These are phyloP conservation scores for Ramalina peruviana DNA, from an alignment of 495 filamentous ascomycete species.

Conservation along the genomic window DNA sequence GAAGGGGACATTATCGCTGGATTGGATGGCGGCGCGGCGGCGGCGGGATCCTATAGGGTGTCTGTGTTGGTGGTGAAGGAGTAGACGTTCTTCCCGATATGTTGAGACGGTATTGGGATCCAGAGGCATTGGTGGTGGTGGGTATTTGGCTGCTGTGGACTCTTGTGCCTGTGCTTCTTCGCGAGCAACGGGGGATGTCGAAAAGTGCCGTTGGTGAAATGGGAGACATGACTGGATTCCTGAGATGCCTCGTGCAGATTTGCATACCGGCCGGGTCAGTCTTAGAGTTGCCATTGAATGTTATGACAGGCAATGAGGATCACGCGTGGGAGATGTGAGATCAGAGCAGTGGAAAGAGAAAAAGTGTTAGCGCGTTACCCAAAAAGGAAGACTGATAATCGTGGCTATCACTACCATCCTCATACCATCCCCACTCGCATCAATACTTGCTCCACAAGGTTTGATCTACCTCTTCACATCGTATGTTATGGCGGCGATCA, in stretches of 20 bases:
- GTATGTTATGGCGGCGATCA: neutral
- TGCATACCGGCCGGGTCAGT: neutral
- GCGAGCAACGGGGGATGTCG: neutral
- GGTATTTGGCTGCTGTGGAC: neutral
- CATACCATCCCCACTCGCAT: too few relatives aligned
- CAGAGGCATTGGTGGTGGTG: slow-evolving; percentile 1
- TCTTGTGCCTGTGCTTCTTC: neutral
- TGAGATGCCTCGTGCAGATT: neutral
- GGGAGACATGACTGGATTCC: neutral
- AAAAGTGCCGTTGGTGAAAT: neutral
- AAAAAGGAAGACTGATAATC: too few relatives aligned
- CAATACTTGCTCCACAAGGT: too few relatives aligned
- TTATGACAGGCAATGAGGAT: too few relatives aligned
- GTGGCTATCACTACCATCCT: too few relatives aligned
- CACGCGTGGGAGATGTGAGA: too few relatives aligned
- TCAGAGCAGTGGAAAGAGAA: too few relatives aligned
- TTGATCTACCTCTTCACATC: too few relatives aligned
- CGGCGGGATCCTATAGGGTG: slow-evolving; percentile 65
- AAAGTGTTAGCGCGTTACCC: too few relatives aligned
- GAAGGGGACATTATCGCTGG: slow-evolving; percentile 65
- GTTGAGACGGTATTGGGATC: slow-evolving; percentile 39
- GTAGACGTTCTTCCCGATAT: slow-evolving; percentile 42
- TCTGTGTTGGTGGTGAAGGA: slow-evolving; percentile 41
- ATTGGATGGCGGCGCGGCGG: slow-evolving; percentile 62
- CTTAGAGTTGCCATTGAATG: too few relatives aligned